These are phyloP conservation scores for Cyanidiococcus yangmingshanensis DNA, from an alignment of 23 red algal genomes.

Conservation along the genomic window DNA sequence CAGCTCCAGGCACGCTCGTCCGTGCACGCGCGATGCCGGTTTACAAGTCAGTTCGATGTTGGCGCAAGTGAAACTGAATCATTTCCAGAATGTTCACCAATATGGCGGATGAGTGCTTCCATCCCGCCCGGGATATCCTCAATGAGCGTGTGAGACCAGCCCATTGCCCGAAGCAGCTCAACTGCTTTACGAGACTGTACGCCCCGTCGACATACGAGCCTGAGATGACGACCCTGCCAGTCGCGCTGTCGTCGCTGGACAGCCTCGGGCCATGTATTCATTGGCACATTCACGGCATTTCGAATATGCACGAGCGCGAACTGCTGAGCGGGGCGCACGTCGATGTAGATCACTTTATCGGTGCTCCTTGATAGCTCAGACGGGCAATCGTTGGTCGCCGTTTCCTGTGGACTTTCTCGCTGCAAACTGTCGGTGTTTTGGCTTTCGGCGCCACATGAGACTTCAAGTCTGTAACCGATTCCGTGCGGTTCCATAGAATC, in stretches of 20 bases:
- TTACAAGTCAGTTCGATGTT: too few species aligned
- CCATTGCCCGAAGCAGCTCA: background rate
- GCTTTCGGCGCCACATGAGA: background rate
- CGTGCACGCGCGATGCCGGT: too few species aligned
- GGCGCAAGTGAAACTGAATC: too few species aligned
- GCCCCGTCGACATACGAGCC: background rate
- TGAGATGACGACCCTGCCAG: background rate
- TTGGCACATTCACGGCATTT: background rate
- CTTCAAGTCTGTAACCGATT: too few species aligned
- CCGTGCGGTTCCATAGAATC: background rate
- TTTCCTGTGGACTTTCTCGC: background rate
- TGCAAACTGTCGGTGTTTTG: background rate
- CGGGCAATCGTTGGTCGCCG: background rate
- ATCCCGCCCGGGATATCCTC: constrained; percentile 5
- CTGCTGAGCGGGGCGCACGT: constrained; percentile 4
- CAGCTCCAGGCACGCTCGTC: too few species aligned
- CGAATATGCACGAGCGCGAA: background rate
- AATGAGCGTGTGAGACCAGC: background rate
- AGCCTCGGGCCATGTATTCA: background rate
- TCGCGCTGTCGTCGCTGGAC: background rate
- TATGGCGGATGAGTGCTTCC: background rate
- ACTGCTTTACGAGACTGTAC: background rate
- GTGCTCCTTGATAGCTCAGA: background rate
- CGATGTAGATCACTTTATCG: background rate
- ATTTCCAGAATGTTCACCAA: too few species aligned